Evolutionary conservation across 2,329 filamentous ascomycete genomes (phyloP), one percentile per base, ranked within the genome.

Genomic region (Fusarium coffeatum): DNA sequence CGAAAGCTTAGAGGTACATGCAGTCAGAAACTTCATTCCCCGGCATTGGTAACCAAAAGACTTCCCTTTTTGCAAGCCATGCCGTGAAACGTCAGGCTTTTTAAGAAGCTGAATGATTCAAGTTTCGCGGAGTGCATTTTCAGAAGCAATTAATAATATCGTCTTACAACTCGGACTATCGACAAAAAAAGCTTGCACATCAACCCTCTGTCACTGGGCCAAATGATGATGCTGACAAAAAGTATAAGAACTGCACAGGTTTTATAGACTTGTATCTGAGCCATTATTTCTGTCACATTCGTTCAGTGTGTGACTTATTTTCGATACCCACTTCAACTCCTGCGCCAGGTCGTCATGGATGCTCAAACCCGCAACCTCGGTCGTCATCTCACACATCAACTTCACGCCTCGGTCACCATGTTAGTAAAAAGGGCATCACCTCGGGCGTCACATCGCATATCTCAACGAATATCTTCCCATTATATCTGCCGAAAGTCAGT

Each of bases 311-410:
- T 28, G 27, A 37, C 34, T 37, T 37, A n/a, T 37, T 37, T n/a
- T 37, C 10, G 10, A 6, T 37, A 18, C 10, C 34, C 34, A n/a
- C 34, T 12, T 37, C 18, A 37, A 37, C 34, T 37, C 18, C 34
- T n/a, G 9, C 34, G 18, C 34, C 34, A 37, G 34, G 34, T 37
- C 20, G 5, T 20, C 37, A 27, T 4, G 42, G 27, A 40, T 15
- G 18, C 43, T 60, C 23, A 34, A 37, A 20, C 20, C 32, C 12
- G 18, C 41, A 65, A 48, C 50, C 49, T 15, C 23, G 42, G 67
- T 40, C 66, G 62, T 65, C 65, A 69, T 61, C 30, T 53, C 32
- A 69, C 49, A n/a, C 45, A 34, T 48, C 64, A 68, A 71, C 55
- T 60, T 59, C 59, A 60, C 30, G 50, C 49, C 27, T 12, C 11